Evolutionary conservation across 108 stramenopile genomes (phyloP).

Genomic region (Cylindrotheca closterium): DNA sequence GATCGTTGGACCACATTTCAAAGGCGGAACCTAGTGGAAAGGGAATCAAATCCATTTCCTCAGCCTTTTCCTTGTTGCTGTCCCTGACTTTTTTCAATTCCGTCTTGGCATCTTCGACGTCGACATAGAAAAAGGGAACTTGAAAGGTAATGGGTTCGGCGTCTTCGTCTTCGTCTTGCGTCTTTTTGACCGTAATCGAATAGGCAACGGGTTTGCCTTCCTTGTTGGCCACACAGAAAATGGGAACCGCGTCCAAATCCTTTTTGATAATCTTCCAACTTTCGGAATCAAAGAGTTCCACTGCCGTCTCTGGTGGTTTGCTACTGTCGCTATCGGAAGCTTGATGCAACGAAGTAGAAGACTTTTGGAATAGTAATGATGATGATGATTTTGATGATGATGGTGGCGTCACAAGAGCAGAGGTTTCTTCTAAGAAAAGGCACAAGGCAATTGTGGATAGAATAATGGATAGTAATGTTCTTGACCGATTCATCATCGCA

Average conservation of each 20-base stretch:
- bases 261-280: conserved; percentile 52
- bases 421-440: too few relatives aligned
- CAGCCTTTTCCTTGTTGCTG: conserved; percentile 4
- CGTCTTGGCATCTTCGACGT: conserved; percentile 52
- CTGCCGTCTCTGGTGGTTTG: not conserved
- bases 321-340: too few relatives aligned
- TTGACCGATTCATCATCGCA: too few relatives aligned
- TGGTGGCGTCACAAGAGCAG: too few relatives aligned
- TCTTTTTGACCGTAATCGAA: conserved; percentile 22
- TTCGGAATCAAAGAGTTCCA: conserved; percentile 45
- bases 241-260: conserved; percentile 48
- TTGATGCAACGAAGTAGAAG: too few relatives aligned
- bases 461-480: too few relatives aligned
- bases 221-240: conserved; percentile 54
- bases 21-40: conserved; percentile 42
- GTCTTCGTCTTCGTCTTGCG: too few relatives aligned
- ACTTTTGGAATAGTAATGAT: too few relatives aligned
- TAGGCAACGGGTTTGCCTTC: conserved; percentile 62
- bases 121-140: conserved; percentile 58
- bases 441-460: too few relatives aligned
- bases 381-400: too few relatives aligned
- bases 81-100: conserved; percentile 48
- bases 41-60: conserved; percentile 24
- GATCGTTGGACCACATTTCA: conserved; percentile 45
- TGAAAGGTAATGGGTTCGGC: conserved; percentile 13